phyloP scores from a whole-genome alignment of 2,329 filamentous ascomycete species.

The Juglanconis sp. region DNA sequence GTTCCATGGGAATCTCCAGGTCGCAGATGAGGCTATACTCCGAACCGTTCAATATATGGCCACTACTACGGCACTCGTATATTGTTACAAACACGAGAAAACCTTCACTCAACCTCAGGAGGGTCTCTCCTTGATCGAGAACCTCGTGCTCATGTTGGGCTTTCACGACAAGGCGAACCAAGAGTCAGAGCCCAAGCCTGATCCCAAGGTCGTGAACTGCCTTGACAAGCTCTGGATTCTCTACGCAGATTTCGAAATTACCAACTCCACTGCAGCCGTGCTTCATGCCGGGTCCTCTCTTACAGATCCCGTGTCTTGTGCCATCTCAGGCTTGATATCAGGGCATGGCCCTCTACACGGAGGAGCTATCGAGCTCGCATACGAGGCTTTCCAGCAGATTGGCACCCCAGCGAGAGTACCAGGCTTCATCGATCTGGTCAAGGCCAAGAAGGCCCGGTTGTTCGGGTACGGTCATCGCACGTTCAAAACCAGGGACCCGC shows the following conservation, averaged over 20 bases:
- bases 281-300: slow-evolving; percentile 53
- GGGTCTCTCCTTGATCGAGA: slow-evolving; percentile 48
- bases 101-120: slow-evolving; percentile 44
- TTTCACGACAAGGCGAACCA: slow-evolving; percentile 43
- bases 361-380: slow-evolving; percentile 53
- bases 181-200: slow-evolving; percentile 30
- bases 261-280: slow-evolving; percentile 52
- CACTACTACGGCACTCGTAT: slow-evolving; percentile 41
- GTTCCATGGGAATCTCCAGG: neutral
- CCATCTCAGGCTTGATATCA: slow-evolving; percentile 47
- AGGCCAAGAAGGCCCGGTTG: slow-evolving; percentile 46
- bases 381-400: slow-evolving; percentile 49
- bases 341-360: slow-evolving; percentile 56
- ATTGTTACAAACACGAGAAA: slow-evolving; percentile 17
- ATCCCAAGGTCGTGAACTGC: slow-evolving; percentile 45
- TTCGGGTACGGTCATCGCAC: slow-evolving; percentile 55
- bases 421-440: slow-evolving; percentile 45
- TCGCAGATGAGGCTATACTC: neutral
- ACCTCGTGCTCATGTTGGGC: slow-evolving; percentile 53
- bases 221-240: slow-evolving; percentile 54
- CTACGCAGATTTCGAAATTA: slow-evolving; percentile 57
- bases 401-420: slow-evolving; percentile 48
- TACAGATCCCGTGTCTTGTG: slow-evolving; percentile 52
- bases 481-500: slow-evolving; percentile 51
- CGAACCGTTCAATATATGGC: slow-evolving; percentile 48